These are phyloP conservation scores for Handroanthus guayacan DNA, from an alignment of 257 asterid genomes.

Conservation along the genomic window DNA sequence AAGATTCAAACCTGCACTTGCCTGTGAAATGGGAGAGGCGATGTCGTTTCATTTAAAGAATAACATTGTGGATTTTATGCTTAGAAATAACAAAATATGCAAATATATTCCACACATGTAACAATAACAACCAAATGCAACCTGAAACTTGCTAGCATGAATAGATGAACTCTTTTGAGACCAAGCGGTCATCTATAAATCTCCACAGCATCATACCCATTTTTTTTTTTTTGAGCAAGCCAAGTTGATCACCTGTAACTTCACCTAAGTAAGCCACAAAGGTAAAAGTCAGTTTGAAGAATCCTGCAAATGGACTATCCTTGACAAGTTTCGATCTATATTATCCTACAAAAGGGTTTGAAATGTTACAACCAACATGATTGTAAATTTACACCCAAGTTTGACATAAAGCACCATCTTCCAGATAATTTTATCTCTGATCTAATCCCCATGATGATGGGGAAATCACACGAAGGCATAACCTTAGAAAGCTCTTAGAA, in stretches of 20 bases:
- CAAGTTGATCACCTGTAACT: background rate
- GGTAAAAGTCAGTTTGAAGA: background rate
- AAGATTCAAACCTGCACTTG: too few relatives aligned
- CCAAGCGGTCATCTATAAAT: too few relatives aligned
- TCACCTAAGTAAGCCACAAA: background rate
- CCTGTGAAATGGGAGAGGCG: too few relatives aligned
- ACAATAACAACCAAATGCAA: too few relatives aligned
- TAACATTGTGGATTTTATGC: too few relatives aligned
- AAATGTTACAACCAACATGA: constrained; percentile 24
- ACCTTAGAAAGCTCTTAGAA: background rate
- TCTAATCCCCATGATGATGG: background rate
- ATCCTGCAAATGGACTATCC: constrained; percentile 18
- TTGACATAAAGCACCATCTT: constrained; percentile 4
- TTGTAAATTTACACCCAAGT: constrained; percentile 9
- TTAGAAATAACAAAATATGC: too few relatives aligned
- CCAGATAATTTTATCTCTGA: constrained; percentile 4
- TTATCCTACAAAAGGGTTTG: constrained; percentile 14
- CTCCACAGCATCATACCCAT: too few relatives aligned
- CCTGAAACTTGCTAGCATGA: too few relatives aligned
- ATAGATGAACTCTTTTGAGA: too few relatives aligned
- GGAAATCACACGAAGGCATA: constrained; percentile 6
- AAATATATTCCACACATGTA: too few relatives aligned
- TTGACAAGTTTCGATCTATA: constrained; percentile 12
- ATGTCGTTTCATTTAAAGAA: too few relatives aligned
- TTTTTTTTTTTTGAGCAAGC: too few relatives aligned